phyloP scores from a whole-genome alignment of 306 rosid genomes.

The Cucurbita pepo region DNA sequence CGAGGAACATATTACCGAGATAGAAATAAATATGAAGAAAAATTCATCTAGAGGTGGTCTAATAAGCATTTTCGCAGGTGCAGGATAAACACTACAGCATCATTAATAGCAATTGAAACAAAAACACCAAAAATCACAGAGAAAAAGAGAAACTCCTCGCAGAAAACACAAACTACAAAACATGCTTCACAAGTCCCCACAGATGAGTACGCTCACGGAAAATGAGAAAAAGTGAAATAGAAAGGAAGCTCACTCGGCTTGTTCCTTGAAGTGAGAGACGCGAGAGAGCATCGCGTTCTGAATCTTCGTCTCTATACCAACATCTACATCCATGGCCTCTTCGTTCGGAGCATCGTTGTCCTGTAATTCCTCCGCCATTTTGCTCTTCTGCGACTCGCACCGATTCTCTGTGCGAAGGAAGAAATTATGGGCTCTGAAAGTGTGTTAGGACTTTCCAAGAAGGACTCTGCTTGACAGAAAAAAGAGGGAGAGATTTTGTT shows the following conservation, averaged over 20 bases:
- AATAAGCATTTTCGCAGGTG: neutral
- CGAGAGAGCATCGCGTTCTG: slow-evolving; percentile 42
- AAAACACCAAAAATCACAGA: neutral
- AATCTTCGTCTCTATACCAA: slow-evolving; percentile 39
- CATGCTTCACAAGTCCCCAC: neutral
- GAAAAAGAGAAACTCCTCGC: neutral
- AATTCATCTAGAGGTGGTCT: neutral
- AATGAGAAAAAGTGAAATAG: neutral
- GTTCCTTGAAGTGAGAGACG: slow-evolving; percentile 60
- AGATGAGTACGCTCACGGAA: neutral
- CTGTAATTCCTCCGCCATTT: slow-evolving; percentile 40
- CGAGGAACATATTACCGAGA: neutral
- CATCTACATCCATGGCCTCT: slow-evolving; percentile 7
- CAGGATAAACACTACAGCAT: neutral
- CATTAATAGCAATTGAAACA: neutral
- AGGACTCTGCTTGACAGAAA: neutral
- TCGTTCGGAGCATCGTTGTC: slow-evolving; percentile 15
- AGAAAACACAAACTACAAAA: neutral
- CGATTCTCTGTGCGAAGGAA: neutral
- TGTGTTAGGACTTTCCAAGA: slow-evolving; percentile 1
- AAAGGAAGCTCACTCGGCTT: slow-evolving; percentile 35
- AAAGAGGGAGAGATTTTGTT: neutral
- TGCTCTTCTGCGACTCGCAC: neutral
- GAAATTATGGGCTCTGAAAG: neutral
- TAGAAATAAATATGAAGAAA: neutral